Evolutionary conservation across 768 basidiomycete species (phyloP).

Genomic region (Rhizopogon rudus): DNA sequence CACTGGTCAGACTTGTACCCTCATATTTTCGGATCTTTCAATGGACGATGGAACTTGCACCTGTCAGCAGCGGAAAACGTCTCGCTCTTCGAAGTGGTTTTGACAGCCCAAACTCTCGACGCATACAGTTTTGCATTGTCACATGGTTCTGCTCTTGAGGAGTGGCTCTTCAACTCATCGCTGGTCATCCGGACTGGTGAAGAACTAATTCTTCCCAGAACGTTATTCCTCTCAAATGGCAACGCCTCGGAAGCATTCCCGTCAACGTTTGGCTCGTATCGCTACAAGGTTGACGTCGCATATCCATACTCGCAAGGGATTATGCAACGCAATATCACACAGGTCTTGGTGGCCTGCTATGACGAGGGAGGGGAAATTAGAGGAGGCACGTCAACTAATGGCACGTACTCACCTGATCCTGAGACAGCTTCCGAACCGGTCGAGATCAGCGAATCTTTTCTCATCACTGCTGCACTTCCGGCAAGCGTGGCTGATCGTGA

Average conservation of each 20-base stretch:
- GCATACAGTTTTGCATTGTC: slow-evolving; percentile 41
- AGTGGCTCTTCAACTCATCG: slow-evolving; percentile 36
- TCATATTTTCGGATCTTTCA: slow-evolving; percentile 30
- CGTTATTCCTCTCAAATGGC: slow-evolving; percentile 15
- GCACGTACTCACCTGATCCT: slow-evolving; percentile 4
- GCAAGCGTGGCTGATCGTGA: slow-evolving; percentile 6
- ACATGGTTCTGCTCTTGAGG: slow-evolving; percentile 33
- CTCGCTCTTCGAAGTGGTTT: slow-evolving; percentile 45
- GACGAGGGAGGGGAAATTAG: slow-evolving; percentile 6
- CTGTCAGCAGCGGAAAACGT: slow-evolving; percentile 24
- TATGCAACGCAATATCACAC: slow-evolving; percentile 42
- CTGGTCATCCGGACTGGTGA: slow-evolving; percentile 50
- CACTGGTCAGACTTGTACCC: slow-evolving; percentile 34
- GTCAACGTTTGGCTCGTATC: slow-evolving; percentile 17
- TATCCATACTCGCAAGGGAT: slow-evolving; percentile 76
- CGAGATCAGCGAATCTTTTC: slow-evolving; percentile 72
- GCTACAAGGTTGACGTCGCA: slow-evolving; percentile 52
- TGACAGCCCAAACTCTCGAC: slow-evolving; percentile 44
- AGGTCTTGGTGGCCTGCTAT: slow-evolving; percentile 42
- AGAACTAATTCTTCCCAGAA: slow-evolving; percentile 25
- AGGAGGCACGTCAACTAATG: not conserved
- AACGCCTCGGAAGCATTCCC: slow-evolving; percentile 5
- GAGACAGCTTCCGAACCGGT: slow-evolving; percentile 35
- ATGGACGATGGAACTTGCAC: not conserved
- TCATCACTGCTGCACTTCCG: slow-evolving; percentile 46